phyloP scores from a whole-genome alignment of 2,329 filamentous ascomycete genomes.

The Cytospora schulzeri region DNA sequence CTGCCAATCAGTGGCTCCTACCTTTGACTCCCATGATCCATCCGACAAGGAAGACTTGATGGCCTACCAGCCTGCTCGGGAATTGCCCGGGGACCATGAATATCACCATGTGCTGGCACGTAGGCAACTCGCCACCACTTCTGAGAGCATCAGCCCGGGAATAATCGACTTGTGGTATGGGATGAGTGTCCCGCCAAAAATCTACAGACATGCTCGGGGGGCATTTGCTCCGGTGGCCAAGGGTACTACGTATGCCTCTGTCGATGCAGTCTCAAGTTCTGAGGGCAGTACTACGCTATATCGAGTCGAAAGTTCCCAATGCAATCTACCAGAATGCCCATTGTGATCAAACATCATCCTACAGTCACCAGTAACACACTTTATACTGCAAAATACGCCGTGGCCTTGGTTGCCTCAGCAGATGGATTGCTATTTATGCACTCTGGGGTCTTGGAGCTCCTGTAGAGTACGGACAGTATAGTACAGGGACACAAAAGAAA shows the following conservation, averaged over 20 bases:
- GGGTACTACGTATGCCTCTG: not conserved
- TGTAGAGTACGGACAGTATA: not conserved
- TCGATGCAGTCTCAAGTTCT: not conserved
- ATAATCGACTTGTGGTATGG: not conserved
- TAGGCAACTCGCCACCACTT: not conserved
- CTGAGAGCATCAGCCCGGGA: not conserved
- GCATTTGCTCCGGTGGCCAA: too few species aligned
- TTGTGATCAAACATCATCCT: too few species aligned
- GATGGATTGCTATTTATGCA: too few species aligned
- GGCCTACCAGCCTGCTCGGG: not conserved
- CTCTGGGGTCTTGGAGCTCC: not conserved
- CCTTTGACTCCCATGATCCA: not conserved
- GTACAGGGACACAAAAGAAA: not conserved
- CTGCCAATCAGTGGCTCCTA: not conserved
- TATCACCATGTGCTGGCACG: not conserved
- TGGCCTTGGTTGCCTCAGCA: too few species aligned
- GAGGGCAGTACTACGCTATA: not conserved
- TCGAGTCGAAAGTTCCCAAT: not conserved
- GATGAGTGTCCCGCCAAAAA: not conserved
- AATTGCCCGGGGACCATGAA: not conserved
- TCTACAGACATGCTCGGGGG: too few species aligned
- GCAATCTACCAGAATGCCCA: not conserved
- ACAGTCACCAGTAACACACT: too few species aligned
- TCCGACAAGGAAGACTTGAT: not conserved
- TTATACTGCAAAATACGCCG: too few species aligned